These are phyloP conservation scores for Penicillium ochrochloron DNA, from an alignment of 495 filamentous ascomycete species.

Conservation along the genomic window DNA sequence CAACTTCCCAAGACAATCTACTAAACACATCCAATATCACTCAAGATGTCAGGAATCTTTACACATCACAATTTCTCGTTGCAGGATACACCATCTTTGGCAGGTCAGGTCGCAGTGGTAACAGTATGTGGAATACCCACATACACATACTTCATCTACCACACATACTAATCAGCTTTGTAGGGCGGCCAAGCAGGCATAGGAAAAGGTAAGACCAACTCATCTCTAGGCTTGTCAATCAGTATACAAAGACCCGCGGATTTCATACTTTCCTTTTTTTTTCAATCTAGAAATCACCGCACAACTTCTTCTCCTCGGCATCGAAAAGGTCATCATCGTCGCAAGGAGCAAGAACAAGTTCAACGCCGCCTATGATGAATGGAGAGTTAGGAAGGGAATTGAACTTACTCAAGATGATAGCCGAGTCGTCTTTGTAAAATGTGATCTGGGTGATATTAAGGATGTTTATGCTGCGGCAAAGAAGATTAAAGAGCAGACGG, in stretches of 20 bases:
- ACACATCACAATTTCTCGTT: slow-evolving; percentile 33
- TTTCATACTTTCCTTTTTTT: background rate
- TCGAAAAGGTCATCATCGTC: slow-evolving; percentile 40
- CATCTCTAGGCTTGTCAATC: background rate
- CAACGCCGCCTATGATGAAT: slow-evolving; percentile 28
- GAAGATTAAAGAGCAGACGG: slow-evolving; percentile 22
- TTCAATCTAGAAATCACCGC: slow-evolving; percentile 37
- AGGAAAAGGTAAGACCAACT: slow-evolving; percentile 29
- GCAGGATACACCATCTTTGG: slow-evolving; percentile 35
- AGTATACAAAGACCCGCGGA: background rate
- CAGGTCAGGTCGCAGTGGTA: slow-evolving; percentile 43
- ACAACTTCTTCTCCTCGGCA: slow-evolving; percentile 47
- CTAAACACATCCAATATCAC: too few relatives aligned
- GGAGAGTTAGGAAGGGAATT: slow-evolving; percentile 26
- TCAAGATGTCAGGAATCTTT: slow-evolving; percentile 27
- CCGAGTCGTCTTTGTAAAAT: slow-evolving; percentile 37
- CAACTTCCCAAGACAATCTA: background rate
- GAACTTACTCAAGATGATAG: slow-evolving; percentile 21
- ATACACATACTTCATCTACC: background rate
- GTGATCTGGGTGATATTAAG: slow-evolving; percentile 39
- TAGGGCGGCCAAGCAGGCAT: slow-evolving; percentile 48
- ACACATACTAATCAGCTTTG: background rate
- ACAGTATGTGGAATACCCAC: slow-evolving; percentile 30
- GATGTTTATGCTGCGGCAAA: slow-evolving; percentile 30
- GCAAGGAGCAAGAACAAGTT: slow-evolving; percentile 37